These are phyloP conservation scores for Mycocentrospora acerina DNA, from an alignment of 2,329 filamentous ascomycete species.

Conservation along the genomic window DNA sequence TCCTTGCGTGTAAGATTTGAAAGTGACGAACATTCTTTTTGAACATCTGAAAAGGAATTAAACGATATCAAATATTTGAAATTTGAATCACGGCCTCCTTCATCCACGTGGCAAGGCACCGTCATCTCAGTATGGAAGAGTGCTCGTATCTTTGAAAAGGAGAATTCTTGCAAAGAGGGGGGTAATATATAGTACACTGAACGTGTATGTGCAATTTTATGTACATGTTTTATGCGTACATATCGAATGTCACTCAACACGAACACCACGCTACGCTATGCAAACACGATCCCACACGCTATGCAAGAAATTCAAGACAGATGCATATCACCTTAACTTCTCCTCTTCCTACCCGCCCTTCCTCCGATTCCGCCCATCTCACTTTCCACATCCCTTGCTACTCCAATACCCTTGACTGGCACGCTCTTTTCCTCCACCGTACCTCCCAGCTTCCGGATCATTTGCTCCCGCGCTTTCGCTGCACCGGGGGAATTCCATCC, in stretches of 20 bases:
- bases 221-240: not conserved
- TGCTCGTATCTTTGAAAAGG: too few relatives aligned
- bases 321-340: constrained; percentile 1
- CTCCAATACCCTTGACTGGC: constrained; percentile 31
- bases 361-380: constrained; percentile 19
- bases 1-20: too few relatives aligned
- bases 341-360: constrained; percentile 28
- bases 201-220: too few relatives aligned
- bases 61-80: too few relatives aligned
- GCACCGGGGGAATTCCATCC: constrained; percentile 42
- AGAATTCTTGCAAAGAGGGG: too few relatives aligned
- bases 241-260: not conserved
- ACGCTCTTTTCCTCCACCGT: constrained; percentile 31
- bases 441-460: constrained; percentile 42
- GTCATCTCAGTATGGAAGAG: too few relatives aligned
- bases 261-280: constrained; percentile 4
- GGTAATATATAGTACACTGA: too few relatives aligned
- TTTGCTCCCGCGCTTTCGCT: constrained; percentile 35
- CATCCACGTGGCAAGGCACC: too few relatives aligned
- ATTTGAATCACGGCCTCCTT: too few relatives aligned
- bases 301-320: constrained; percentile 5
- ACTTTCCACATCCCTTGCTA: constrained; percentile 37
- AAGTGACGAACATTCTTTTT: too few relatives aligned
- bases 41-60: too few relatives aligned
- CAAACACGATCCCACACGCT: constrained; percentile 7